Conservation (phyloP, 805 yeast species). For the Cyberlindnera meyerae region DNA sequence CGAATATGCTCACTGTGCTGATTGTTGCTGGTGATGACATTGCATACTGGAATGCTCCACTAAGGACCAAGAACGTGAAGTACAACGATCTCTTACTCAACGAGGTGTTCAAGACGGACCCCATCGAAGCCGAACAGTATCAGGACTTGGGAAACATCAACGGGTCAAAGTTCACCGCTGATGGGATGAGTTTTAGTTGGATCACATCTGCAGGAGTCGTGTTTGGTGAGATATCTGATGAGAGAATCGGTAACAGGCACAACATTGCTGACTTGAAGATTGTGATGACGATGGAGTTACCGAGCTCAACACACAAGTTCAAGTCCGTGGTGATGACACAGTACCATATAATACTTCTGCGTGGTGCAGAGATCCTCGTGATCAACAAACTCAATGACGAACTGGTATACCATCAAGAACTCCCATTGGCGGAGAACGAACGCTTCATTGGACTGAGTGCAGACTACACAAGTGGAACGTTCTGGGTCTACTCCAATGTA, state of each 20-base stretch:
- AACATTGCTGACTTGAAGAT: constrained; percentile 34
- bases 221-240: constrained; percentile 32
- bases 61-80: constrained; percentile 19
- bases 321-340: constrained; percentile 43
- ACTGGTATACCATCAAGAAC: constrained; percentile 37
- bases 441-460: constrained; percentile 41
- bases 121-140: constrained; percentile 34
- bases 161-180: constrained; percentile 35
- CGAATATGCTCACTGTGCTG: constrained; percentile 14
- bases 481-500: constrained; percentile 65
- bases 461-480: constrained; percentile 52
- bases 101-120: constrained; percentile 21
- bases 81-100: constrained; percentile 20
- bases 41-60: constrained; percentile 24
- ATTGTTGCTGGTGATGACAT: constrained; percentile 29
- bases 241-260: constrained; percentile 16
- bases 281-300: constrained; percentile 36
- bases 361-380: constrained; percentile 37
- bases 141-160: constrained; percentile 30
- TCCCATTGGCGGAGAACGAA: constrained; percentile 33
- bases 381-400: constrained; percentile 50
- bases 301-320: constrained; percentile 30
- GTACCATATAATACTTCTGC: constrained; percentile 48
- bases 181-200: constrained; percentile 43
- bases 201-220: constrained; percentile 38